phyloP scores from a whole-genome alignment of 306 rosid species.

The Alnus rubra region DNA sequence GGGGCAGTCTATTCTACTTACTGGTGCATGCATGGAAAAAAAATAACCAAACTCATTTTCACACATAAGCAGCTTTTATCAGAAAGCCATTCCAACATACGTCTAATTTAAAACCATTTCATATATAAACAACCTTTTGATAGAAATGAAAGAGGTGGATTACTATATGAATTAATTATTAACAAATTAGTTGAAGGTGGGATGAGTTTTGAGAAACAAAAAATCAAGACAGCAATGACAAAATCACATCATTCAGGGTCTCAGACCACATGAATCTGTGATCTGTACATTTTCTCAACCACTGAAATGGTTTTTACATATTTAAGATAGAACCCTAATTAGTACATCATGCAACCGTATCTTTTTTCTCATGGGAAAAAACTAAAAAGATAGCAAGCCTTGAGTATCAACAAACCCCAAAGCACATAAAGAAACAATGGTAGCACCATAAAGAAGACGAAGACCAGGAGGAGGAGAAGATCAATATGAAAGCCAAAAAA shows the following conservation, averaged over 20 bases:
- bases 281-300: neutral
- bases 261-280: neutral
- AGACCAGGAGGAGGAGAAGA: neutral
- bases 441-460: neutral
- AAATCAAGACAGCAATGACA: neutral
- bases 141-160: neutral
- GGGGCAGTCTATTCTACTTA: neutral
- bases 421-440: neutral
- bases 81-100: too few relatives aligned
- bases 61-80: neutral
- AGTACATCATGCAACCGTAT: neutral
- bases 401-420: neutral
- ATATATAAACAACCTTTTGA: neutral
- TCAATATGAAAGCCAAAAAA: neutral
- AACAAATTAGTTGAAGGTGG: neutral
- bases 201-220: neutral
- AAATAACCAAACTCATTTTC: neutral
- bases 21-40: neutral
- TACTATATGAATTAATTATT: neutral
- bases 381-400: neutral
- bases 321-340: neutral
- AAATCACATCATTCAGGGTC: neutral
- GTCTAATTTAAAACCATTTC: too few relatives aligned
- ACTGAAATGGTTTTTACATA: neutral
- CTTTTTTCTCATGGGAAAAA: neutral